Evolutionary conservation across 225 moss, liverwort and hornwort species (phyloP), one percentile per base, ranked within the genome.

Genomic region (Asterella californica): DNA sequence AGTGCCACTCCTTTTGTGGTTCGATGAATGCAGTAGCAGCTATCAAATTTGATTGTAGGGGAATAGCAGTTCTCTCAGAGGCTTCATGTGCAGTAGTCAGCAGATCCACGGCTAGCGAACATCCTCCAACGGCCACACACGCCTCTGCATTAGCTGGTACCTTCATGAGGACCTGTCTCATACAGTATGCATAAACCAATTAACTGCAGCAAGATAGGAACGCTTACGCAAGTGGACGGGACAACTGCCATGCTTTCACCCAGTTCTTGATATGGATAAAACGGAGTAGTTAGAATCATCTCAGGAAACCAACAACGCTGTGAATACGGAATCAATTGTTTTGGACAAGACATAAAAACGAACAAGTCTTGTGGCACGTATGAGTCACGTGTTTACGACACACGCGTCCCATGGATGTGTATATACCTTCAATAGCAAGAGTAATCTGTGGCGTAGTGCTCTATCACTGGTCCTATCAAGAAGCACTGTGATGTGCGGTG

Each of bases 31-130:
- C 95, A 84, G 91, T 86, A 5, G 91, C 95, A 64, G 95, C 95
- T 80, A 95, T 91, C 76, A 95, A 86, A 78, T 95, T 95, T 74
- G 95, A 95, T 85, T 95, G 95, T 77, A 95, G 82, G 22, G 95
- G 95, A 67, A 95, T 90, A 65, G 90, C 93, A 53, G 95, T 95
- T 84, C 95, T 90, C 81, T 95, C 95, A 29, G 95, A 95, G 10
- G 95, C 93, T 86, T 95, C 95, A 84, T 95, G 95, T 75, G 95
- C 93, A 66, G 91, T 95, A 62, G 93, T 95, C 12, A 95, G 93
- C 70, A 95, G 87, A 88, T 95, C 95, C 81, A 95, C 95, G 70
- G 93, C 91, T 69, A 95, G 83, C 74, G 93, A 87, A 81, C 95
- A 95, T 52, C 95, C 95, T 81, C 95, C 95, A 80, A 95, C 95